Conservation (phyloP, 768 basidiomycete genomes). For the Baorangia bicolor region DNA sequence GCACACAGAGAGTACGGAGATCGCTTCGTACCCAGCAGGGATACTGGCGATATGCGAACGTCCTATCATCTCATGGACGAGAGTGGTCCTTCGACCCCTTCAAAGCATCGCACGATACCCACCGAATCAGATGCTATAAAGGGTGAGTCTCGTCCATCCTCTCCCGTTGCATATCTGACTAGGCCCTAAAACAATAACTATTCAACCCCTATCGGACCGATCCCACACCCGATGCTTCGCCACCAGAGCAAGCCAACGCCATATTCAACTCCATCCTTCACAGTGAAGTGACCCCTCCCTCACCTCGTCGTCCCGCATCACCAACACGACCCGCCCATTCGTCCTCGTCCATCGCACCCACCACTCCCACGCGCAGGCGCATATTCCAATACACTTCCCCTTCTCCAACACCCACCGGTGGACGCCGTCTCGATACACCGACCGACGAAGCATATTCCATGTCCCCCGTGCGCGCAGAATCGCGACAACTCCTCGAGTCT, state of each 20-base stretch:
- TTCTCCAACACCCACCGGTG: constrained; percentile 46
- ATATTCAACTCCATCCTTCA: constrained; percentile 77
- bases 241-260: constrained; percentile 77
- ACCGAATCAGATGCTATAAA: constrained; percentile 76
- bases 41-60: constrained; percentile 58
- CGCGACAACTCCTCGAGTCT: constrained; percentile 77
- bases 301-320: constrained; percentile 60
- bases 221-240: constrained; percentile 9
- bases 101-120: constrained; percentile 61
- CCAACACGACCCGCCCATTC: constrained; percentile 48
- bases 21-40: constrained; percentile 65
- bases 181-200: constrained; percentile 3
- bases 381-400: constrained; percentile 71
- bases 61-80: constrained; percentile 61
- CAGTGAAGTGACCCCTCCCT: constrained; percentile 73
- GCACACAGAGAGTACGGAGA: constrained; percentile 46
- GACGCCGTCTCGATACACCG: constrained; percentile 71
- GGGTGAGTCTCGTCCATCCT: constrained; percentile 41
- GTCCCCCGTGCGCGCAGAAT: constrained; percentile 84
- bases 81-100: constrained; percentile 54
- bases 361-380: constrained; percentile 52
- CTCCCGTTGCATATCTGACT: background rate
- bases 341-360: constrained; percentile 40
- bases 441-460: constrained; percentile 88
- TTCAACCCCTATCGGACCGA: constrained; percentile 18